These are phyloP conservation scores for Xylaria sp. DNA, from an alignment of 2,329 filamentous ascomycete species.

Conservation along the genomic window DNA sequence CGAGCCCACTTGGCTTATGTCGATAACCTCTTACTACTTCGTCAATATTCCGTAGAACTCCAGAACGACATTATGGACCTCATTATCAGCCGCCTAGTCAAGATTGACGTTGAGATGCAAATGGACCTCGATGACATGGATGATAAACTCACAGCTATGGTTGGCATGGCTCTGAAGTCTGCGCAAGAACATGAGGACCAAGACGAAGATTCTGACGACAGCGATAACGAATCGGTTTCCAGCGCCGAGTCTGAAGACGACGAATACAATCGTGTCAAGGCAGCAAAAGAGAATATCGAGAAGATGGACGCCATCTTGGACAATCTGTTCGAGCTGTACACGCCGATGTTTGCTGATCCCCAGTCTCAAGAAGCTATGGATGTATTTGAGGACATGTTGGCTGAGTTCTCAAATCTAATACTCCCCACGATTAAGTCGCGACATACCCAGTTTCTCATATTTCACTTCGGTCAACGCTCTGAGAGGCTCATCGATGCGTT, in stretches of 20 bases:
- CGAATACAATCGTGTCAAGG: constrained; percentile 72
- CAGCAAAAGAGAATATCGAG: constrained; percentile 82
- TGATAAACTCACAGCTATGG: constrained; percentile 82
- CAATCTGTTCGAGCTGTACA: constrained; percentile 85
- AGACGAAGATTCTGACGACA: constrained; percentile 65
- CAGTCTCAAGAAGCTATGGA: constrained; percentile 75
- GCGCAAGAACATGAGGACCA: constrained; percentile 61
- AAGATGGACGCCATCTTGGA: constrained; percentile 94
- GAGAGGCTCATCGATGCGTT: constrained; percentile 84
- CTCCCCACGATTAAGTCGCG: constrained; percentile 91
- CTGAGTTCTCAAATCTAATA: constrained; percentile 88
- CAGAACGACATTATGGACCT: constrained; percentile 83
- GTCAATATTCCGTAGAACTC: constrained; percentile 80
- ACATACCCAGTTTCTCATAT: constrained; percentile 94
- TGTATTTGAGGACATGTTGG: constrained; percentile 81
- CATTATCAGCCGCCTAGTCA: constrained; percentile 87
- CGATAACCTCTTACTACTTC: constrained; percentile 81
- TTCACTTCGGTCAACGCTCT: constrained; percentile 90
- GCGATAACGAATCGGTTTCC: constrained; percentile 76
- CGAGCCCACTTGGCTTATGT: constrained; percentile 89
- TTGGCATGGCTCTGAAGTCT: constrained; percentile 66
- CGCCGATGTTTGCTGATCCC: constrained; percentile 75
- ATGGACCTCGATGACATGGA: constrained; percentile 92
- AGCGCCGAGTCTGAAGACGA: constrained; percentile 76
- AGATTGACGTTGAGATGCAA: constrained; percentile 95